Evolutionary conservation across 805 yeast species (phyloP).

Genomic region (Candida adriatica): DNA sequence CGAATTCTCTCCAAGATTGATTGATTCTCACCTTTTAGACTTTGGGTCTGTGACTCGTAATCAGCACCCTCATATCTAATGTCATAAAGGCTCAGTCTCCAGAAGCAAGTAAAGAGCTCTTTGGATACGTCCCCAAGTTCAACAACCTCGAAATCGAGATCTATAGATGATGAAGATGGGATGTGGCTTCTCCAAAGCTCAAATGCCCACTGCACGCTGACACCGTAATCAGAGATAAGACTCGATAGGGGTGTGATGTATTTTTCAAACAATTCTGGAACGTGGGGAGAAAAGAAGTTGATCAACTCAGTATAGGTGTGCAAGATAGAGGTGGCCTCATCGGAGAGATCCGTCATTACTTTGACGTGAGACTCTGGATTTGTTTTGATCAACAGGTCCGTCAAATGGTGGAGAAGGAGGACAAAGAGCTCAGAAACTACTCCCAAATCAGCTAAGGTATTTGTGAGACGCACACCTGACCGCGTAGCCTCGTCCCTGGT

Average conservation of each 20-base stretch:
- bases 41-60: conserved; percentile 43
- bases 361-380: conserved; percentile 48
- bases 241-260: conserved; percentile 35
- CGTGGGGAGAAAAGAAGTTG: conserved; percentile 37
- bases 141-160: conserved; percentile 14
- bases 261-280: conserved; percentile 25
- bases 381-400: conserved; percentile 30
- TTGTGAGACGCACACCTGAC: conserved; percentile 46
- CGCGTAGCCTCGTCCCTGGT: conserved; percentile 38
- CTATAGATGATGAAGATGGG: conserved; percentile 22
- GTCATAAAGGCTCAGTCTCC: conserved; percentile 71
- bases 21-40: conserved; percentile 30
- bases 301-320: conserved; percentile 58
- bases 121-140: conserved; percentile 26
- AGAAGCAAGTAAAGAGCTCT: conserved; percentile 53
- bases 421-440: conserved; percentile 59
- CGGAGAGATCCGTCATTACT: conserved; percentile 62
- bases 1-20: conserved; percentile 31
- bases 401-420: conserved; percentile 45
- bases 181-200: conserved; percentile 62
- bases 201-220: conserved; percentile 61
- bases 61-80: conserved; percentile 44
- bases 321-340: conserved; percentile 62
- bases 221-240: conserved; percentile 35
- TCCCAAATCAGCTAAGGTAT: conserved; percentile 35